Evolutionary conservation across 306 rosid genomes (phyloP).

Genomic region (Pterocarpus santalinus): DNA sequence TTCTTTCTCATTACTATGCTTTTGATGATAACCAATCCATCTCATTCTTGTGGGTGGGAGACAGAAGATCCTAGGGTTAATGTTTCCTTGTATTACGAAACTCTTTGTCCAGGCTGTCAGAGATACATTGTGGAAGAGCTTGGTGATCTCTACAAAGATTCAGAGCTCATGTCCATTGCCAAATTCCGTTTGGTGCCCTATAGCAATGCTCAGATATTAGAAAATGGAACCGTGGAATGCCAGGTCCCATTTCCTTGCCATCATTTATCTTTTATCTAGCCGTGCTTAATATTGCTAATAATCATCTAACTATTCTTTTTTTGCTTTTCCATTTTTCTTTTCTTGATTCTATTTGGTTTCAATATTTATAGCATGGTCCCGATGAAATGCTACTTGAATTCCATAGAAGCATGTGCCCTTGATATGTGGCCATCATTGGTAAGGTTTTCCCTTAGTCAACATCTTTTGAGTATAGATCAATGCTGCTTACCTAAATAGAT

Average conservation of each 20-base stretch:
- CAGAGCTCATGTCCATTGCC: background rate
- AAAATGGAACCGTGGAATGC: background rate
- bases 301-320: background rate
- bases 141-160: background rate
- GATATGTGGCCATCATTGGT: background rate
- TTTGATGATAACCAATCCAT: background rate
- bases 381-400: background rate
- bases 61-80: background rate
- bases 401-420: background rate
- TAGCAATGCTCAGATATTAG: background rate
- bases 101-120: background rate
- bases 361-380: background rate
- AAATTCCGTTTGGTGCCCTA: background rate
- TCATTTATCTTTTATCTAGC: background rate
- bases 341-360: background rate
- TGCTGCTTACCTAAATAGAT: too few species aligned
- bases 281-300: background rate
- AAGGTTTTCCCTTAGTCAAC: background rate
- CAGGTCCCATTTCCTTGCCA: background rate
- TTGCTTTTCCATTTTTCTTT: too few species aligned
- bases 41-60: background rate
- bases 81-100: background rate
- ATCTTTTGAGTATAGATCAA: too few species aligned
- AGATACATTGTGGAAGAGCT: background rate
- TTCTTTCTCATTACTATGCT: background rate